phyloP scores from a whole-genome alignment of 352 stramenopile genomes.

The Phytopythium vexans region DNA sequence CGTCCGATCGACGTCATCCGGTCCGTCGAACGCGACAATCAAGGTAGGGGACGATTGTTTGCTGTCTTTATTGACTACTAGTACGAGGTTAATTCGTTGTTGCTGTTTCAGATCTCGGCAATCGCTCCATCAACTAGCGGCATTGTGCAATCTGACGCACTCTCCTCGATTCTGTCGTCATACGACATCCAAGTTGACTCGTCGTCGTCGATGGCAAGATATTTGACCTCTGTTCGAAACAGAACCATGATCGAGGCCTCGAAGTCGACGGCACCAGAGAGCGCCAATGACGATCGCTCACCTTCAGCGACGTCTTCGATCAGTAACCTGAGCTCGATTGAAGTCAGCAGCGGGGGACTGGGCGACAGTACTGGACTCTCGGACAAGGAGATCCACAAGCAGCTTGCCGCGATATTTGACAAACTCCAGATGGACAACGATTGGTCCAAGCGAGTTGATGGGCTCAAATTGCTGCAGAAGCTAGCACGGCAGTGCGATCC shows the following conservation, averaged over 20 bases:
- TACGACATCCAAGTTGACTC: slow-evolving; percentile 39
- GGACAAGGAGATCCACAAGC: slow-evolving; percentile 61
- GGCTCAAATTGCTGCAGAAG: slow-evolving; percentile 59
- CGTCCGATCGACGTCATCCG: neutral
- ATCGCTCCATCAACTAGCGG: neutral
- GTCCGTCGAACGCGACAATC: too few relatives aligned
- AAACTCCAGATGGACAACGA: slow-evolving; percentile 64
- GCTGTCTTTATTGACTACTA: neutral
- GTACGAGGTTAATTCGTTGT: neutral
- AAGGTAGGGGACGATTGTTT: neutral
- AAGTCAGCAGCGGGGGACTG: slow-evolving; percentile 6
- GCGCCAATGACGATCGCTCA: slow-evolving; percentile 23
- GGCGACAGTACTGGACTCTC: slow-evolving; percentile 18
- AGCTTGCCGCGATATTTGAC: slow-evolving; percentile 49
- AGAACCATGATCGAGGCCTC: slow-evolving; percentile 30
- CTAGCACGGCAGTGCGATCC: slow-evolving; percentile 42
- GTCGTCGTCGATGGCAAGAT: slow-evolving; percentile 52
- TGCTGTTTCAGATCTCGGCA: neutral
- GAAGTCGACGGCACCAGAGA: slow-evolving; percentile 14
- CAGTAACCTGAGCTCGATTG: slow-evolving; percentile 25
- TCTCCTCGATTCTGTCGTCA: slow-evolving; percentile 46
- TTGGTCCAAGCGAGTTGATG: slow-evolving; percentile 76
- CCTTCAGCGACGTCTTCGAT: slow-evolving; percentile 39
- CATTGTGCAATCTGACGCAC: slow-evolving; percentile 11
- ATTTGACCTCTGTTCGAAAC: slow-evolving; percentile 45